A percentile compares a stretch with the other conserved stretches of the same genome.
Conservation (phyloP, 345 rosid genomes). For the Isatis tinctoria region DNA sequence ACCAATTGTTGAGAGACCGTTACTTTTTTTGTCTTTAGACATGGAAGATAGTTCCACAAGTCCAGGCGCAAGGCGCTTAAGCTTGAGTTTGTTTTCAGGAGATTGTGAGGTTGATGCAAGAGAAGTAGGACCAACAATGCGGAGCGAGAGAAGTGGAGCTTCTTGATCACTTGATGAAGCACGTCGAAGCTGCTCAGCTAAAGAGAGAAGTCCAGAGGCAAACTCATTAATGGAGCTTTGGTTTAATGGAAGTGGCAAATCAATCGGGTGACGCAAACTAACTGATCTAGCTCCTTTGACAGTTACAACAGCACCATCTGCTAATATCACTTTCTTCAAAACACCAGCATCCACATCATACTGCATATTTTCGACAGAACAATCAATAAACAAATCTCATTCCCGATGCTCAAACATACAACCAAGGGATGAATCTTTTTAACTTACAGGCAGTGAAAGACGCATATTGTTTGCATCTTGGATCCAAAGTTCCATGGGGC, state of each 20-base stretch:
- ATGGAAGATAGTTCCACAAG: conserved; percentile 68
- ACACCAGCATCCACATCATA: conserved; percentile 97
- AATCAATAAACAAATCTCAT: conserved; percentile 2
- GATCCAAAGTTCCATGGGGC: conserved; percentile 96
- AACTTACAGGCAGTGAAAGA: conserved; percentile 64
- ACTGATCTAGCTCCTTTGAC: conserved; percentile 96
- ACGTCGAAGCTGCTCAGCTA: conserved; percentile 77
- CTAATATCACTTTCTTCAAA: conserved; percentile 81
- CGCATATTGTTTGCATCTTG: conserved; percentile 91
- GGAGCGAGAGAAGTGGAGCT: conserved; percentile 66
- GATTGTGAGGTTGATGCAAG: conserved; percentile 60
- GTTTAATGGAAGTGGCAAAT: conserved; percentile 77
- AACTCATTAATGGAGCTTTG: conserved; percentile 43
- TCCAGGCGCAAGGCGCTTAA: conserved; percentile 88
- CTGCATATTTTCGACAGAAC: conserved; percentile 39
- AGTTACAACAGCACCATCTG: conserved; percentile 89
- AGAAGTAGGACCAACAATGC: conserved; percentile 86
- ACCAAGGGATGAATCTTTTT: not conserved
- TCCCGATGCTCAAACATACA: not conserved
- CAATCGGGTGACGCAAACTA: conserved; percentile 80
- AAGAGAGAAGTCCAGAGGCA: conserved; percentile 81
- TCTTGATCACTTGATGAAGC: conserved; percentile 42
- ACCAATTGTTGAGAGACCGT: conserved; percentile 35
- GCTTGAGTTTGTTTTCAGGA: conserved; percentile 62
- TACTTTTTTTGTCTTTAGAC: conserved; percentile 37